Conservation (phyloP, 208 protist species). For the Lotmaria passim region DNA sequence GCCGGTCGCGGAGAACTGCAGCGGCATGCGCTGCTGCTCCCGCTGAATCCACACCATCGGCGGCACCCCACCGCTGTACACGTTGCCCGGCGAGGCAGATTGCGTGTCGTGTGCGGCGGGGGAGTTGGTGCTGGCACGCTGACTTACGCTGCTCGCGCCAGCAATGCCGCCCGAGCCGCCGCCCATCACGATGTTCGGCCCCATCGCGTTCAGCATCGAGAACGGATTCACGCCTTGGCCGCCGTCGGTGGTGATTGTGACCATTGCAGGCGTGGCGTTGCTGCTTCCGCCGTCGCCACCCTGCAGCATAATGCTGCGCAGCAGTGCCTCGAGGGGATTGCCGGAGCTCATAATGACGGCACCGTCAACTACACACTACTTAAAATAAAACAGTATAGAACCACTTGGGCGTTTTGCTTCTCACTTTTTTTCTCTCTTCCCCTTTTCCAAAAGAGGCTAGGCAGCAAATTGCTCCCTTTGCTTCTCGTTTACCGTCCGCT, state of each 20-base stretch:
- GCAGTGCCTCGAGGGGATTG: constrained; percentile 24
- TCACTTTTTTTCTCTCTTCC: too few relatives aligned
- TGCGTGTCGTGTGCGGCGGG: not conserved
- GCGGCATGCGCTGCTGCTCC: constrained; percentile 59
- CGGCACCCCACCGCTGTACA: constrained; percentile 62
- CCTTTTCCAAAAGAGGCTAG: too few relatives aligned
- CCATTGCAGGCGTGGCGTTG: constrained; percentile 18
- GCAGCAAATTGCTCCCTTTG: too few relatives aligned
- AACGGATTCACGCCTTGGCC: constrained; percentile 7
- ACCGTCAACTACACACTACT: too few relatives aligned
- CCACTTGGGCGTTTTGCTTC: too few relatives aligned
- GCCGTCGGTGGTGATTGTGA: constrained; percentile 29
- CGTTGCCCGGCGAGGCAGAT: constrained; percentile 37
- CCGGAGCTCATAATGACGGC: constrained; percentile 22
- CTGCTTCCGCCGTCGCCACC: constrained; percentile 6
- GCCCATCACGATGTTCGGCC: constrained; percentile 17
- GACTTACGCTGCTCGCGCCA: not conserved
- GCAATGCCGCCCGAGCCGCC: not conserved
- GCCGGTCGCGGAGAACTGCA: constrained; percentile 28
- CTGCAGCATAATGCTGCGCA: constrained; percentile 23
- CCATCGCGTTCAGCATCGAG: constrained; percentile 25
- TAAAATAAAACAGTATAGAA: too few relatives aligned
- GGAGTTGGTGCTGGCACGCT: not conserved
- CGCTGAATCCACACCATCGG: constrained; percentile 71
- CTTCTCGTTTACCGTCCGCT: too few relatives aligned